Conservation (phyloP, 306 rosid genomes). For the Heteromeles arbutifolia region DNA sequence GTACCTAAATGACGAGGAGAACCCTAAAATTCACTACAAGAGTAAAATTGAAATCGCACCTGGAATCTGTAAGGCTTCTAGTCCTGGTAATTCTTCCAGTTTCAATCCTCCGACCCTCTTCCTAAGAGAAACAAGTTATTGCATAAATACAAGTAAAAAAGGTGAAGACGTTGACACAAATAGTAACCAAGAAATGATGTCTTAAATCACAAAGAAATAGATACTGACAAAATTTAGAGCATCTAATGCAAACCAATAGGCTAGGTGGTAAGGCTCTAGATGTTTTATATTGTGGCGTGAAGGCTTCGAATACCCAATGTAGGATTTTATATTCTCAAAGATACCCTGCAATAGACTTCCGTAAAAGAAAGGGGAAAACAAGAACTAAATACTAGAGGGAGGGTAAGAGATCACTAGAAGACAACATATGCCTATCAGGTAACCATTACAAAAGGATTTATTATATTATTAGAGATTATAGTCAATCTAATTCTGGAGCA, state of each 20-base stretch:
- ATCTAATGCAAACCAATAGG: background rate
- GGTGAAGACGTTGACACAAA: background rate
- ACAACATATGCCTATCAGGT: background rate
- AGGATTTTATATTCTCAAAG: background rate
- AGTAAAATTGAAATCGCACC: constrained; percentile 37
- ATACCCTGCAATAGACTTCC: background rate
- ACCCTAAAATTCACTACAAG: background rate
- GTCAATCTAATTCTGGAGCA: background rate
- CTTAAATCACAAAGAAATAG: background rate
- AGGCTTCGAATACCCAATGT: background rate
- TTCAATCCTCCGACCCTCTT: constrained; percentile 93
- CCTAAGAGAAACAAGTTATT: constrained; percentile 35
- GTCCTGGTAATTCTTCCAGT: constrained; percentile 80
- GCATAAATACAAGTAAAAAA: constrained; percentile 6
- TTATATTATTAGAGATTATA: background rate
- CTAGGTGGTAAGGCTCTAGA: background rate
- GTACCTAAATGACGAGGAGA: background rate
- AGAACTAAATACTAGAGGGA: background rate
- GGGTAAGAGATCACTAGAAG: background rate
- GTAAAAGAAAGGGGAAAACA: background rate
- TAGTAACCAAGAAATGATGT: background rate
- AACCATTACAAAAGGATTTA: background rate
- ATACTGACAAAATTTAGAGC: background rate
- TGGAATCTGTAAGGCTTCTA: constrained; percentile 83
- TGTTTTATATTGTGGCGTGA: background rate